Evolutionary conservation across 768 basidiomycete genomes (phyloP), one percentile per base, ranked within the genome.

Genomic region (Rhodocollybia butyracea): DNA sequence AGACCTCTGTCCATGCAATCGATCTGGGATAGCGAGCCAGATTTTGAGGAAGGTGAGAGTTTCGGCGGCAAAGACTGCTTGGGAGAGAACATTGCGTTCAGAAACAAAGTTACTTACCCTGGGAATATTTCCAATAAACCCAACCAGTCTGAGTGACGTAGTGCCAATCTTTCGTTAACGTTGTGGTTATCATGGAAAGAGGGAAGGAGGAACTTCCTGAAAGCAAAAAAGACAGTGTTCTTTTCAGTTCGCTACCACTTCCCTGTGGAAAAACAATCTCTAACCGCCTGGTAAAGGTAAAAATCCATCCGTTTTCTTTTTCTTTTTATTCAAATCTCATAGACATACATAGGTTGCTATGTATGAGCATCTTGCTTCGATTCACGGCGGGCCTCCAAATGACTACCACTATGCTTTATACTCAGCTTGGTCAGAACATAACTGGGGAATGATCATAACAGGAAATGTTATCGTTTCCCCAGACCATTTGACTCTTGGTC

Each of bases 371-470:
- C 74, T 96, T 10, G 80, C 86, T 0, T 59, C 67, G 3, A 73
- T 86, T 29, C 71, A 72, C 10, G 89, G 91, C 21, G 91, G 91
- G 0, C 78, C 81, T 10, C 94, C 94, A 0, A 91, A 89, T 59
- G 61, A 71, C 13, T 67, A 74, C 41, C 89, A 94, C 66, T 64
- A 77, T 32, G 63, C 70, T 0, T 75, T 97, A 27, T 97, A 98
- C 65, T 68, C 79, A 0, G 72, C 75, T 61, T 98, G 94, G 94
- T 82, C 84, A 1, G 67, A 73, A 51, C 80, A 87, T 11, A 78
- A 78, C 45, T 98, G 91, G 91, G 95, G 92, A 0, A 91, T 97
- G 78, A 72, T 96, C 43, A 67, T 95, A 27, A 92, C 94, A 0
- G 95, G 95, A 3, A 94, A 94, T 60, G 79, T 91, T 3, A 88